Base-by-base conservation (phyloP, 768 basidiomycete genomes). In the Kwoniella bestiolae region DNA sequence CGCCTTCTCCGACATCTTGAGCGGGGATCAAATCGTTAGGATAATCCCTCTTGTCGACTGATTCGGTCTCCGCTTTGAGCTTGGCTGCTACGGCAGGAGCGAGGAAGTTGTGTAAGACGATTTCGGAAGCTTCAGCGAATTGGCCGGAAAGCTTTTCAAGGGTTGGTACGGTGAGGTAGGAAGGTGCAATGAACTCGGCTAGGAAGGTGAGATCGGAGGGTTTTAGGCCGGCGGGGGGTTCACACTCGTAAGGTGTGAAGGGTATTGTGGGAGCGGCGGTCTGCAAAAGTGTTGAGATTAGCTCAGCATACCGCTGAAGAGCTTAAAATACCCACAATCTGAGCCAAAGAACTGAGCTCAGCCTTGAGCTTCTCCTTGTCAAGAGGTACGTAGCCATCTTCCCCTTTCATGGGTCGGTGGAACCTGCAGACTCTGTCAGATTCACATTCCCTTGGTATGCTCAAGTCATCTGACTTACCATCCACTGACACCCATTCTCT, bases 31-130 rank as follows among this genome's bases (percentile, higher is more conserved):
- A 71, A 8, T 83, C 83, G 38, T 84, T 85, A 56, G 57, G 65
- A 90, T 80, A 76, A 23, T 75, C 76, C 4, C 66, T 84, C 5
- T 86, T 88, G 71, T 94, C 91, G 6, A 82, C 81, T 8, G 79
- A 76, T 78, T 95, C 91, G 5, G 85, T 83, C 45, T 87, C 86
- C 1, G 83, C 75, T 77, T 90, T 87, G 29, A 97, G 86, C 32
- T 85, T 84, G 9, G 83, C 82, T 3, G 91, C 89, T 65, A 97
- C 85, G 11, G 87, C 83, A 16, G 85, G 84, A 49, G 83, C 82
- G 60, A 98, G 88, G 84, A 97, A 96, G 59, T 88, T 87, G 81
- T 93, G 90, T 5, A 97, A 86, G 76, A 95, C 90, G 66, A 98
- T 86, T 64, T 88, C 90, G 4, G 92, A 95, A 71, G 94, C 91